Evolutionary conservation across 129 eudicot genomes (phyloP).

Genomic region (Tagetes patula): DNA sequence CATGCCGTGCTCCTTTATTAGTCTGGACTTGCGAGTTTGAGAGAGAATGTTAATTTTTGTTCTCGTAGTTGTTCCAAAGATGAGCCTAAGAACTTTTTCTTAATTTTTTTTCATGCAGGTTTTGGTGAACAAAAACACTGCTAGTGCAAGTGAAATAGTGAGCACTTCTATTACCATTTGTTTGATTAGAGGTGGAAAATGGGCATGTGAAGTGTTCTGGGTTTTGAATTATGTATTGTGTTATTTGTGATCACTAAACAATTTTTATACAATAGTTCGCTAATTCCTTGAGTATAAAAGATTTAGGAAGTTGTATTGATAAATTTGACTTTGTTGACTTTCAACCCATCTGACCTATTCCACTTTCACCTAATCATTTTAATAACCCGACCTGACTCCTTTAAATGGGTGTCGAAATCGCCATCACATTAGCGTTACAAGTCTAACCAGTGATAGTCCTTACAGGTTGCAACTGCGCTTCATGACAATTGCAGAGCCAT

Average conservation of each 20-base stretch:
- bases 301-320: neutral
- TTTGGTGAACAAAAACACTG: constrained; percentile 88
- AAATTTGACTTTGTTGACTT: neutral
- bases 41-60: constrained; percentile 5
- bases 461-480: constrained; percentile 93
- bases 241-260: neutral
- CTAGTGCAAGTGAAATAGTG: constrained; percentile 98
- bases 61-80: neutral
- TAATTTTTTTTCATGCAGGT: constrained; percentile 54
- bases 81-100: neutral
- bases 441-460: constrained; percentile 31
- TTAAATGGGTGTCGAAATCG: neutral
- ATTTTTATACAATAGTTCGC: neutral
- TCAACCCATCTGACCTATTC: neutral
- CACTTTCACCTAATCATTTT: neutral
- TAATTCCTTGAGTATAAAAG: neutral
- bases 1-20: neutral
- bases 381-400: neutral
- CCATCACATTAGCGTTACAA: neutral
- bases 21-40: neutral
- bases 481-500: constrained; percentile 96
- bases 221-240: neutral
- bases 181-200: neutral
- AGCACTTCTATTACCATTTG: constrained; percentile 33
- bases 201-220: neutral